Percentiles rank a stretch among this genome's conserved stretches.
Evolutionary conservation across 179 eudicot species (phyloP).

Genomic region (Carnegiea gigantea): DNA sequence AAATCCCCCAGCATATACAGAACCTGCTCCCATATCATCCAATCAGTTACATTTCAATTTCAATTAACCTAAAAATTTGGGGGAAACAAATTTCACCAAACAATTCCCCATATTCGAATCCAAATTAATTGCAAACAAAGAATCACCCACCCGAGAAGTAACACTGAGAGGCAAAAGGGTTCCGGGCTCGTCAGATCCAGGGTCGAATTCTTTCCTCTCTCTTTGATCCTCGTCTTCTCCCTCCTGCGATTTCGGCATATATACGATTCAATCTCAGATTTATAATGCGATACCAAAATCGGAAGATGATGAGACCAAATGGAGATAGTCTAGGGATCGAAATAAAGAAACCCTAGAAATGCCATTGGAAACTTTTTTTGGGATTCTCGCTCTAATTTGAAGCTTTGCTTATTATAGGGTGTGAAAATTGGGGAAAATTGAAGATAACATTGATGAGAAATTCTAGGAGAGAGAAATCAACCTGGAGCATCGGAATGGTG

Average conservation of each 20-base stretch:
- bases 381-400: background rate
- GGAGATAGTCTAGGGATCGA: background rate
- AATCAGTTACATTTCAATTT: conserved; percentile 2
- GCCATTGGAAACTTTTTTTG: background rate
- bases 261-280: conserved; percentile 6
- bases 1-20: conserved; percentile 94
- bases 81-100: conserved; percentile 2
- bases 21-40: conserved; percentile 48
- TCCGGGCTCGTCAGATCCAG: conserved; percentile 64
- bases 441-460: background rate
- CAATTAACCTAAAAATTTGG: background rate
- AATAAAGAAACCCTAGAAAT: conserved; percentile 4
- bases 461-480: conserved; percentile 27
- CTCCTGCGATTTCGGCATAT: conserved; percentile 40
- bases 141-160: conserved; percentile 65
- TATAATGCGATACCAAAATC: background rate
- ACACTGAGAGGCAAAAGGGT: conserved; percentile 80
- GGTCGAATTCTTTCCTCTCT: conserved; percentile 55
- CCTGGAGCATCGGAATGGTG: conserved; percentile 46
- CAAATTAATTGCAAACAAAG: conserved; percentile 18
- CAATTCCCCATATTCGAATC: background rate
- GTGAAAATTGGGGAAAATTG: background rate
- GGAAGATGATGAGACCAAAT: conserved; percentile 6
- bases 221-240: conserved; percentile 34
- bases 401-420: background rate